phyloP scores from a whole-genome alignment of 495 filamentous ascomycete genomes.

The Bombardia bombarda region DNA sequence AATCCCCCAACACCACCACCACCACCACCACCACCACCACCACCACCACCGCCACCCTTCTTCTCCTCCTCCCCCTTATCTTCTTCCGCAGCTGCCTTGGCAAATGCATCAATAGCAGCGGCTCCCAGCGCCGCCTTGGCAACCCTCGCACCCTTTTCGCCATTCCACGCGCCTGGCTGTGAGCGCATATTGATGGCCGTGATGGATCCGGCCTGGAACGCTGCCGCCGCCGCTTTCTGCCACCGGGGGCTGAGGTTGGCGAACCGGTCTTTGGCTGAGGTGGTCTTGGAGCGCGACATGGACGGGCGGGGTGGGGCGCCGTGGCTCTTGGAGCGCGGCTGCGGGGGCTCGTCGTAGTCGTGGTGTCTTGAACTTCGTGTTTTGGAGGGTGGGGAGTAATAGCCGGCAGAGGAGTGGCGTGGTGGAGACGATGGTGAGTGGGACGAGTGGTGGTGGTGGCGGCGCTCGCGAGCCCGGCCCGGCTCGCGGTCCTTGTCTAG shows the following conservation, averaged over 20 bases:
- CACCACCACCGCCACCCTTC: neutral
- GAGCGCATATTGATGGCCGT: constrained; percentile 28
- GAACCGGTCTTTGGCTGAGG: constrained; percentile 4
- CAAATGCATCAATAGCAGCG: constrained; percentile 28
- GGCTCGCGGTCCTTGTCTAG: no score
- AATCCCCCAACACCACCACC: neutral
- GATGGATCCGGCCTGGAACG: constrained; percentile 32
- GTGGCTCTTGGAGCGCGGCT: neutral
- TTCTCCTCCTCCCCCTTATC: constrained; percentile 1
- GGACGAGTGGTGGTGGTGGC: neutral
- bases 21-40: neutral
- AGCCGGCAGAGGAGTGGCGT: neutral
- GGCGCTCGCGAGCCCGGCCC: no score
- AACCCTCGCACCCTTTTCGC: constrained; percentile 30
- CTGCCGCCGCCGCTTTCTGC: constrained; percentile 30
- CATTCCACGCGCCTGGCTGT: constrained; percentile 32
- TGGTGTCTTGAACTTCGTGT: neutral
- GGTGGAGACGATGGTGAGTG: neutral
- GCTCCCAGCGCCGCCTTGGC: constrained; percentile 36
- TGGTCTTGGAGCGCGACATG: constrained; percentile 13
- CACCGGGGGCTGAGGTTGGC: constrained; percentile 10
- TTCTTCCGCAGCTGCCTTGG: no score
- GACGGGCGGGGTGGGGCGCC: constrained; percentile 3
- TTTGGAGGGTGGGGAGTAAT: no score
- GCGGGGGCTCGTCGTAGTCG: neutral